Evolutionary conservation across 257 asterid genomes (phyloP).

Genomic region (Linaria vulgaris): DNA sequence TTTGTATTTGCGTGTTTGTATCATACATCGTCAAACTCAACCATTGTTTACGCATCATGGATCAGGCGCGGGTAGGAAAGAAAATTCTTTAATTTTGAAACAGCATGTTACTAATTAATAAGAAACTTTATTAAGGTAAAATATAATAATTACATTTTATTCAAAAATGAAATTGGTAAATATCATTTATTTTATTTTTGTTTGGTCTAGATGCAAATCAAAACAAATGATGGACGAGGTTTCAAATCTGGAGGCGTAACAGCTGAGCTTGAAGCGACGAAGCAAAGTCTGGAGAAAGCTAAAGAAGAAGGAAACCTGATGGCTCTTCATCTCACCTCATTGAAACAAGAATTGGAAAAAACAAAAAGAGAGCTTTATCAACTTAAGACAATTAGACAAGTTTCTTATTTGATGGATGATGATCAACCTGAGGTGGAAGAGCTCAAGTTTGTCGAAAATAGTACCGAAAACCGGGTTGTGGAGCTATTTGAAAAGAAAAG

Average conservation of each 20-base stretch:
- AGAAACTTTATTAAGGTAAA: no score
- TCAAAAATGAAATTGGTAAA: no score
- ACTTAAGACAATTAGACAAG: slow-evolving; percentile 39
- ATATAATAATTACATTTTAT: no score
- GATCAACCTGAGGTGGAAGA: slow-evolving; percentile 63
- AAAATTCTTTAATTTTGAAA: no score
- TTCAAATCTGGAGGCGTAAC: slow-evolving; percentile 28
- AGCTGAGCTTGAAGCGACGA: slow-evolving; percentile 57
- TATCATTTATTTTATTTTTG: no score
- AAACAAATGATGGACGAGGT: slow-evolving; percentile 21
- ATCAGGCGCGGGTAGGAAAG: no score
- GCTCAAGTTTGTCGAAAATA: slow-evolving; percentile 55
- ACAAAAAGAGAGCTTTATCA: slow-evolving; percentile 62
- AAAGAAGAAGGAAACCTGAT: slow-evolving; percentile 56
- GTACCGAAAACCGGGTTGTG: slow-evolving; percentile 5
- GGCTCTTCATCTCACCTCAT: slow-evolving; percentile 55
- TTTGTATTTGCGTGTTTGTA: no score
- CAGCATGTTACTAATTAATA: no score
- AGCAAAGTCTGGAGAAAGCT: slow-evolving; percentile 46
- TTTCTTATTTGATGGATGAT: slow-evolving; percentile 17
- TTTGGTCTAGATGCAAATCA: slow-evolving; percentile 41
- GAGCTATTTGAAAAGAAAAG: slow-evolving; percentile 51
- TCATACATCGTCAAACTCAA: no score
- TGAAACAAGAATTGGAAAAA: slow-evolving; percentile 62
- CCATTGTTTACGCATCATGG: no score